Evolutionary conservation across 495 filamentous ascomycete genomes (phyloP).

Genomic region (Sphaerosporella brunnea): DNA sequence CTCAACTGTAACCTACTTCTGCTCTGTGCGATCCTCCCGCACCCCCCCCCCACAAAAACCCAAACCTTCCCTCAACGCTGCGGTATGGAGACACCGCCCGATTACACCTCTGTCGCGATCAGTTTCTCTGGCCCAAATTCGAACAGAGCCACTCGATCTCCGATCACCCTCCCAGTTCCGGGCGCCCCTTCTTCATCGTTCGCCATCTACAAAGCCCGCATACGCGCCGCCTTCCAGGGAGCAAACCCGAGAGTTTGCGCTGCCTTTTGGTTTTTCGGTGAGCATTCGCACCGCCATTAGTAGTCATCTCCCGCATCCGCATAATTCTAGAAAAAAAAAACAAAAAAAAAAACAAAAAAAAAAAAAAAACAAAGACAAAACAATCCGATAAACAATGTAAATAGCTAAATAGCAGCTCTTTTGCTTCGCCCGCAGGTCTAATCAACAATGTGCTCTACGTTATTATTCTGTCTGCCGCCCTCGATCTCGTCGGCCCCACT

Average conservation of each 20-base stretch:
- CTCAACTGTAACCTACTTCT: no score
- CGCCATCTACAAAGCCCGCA: constrained; percentile 45
- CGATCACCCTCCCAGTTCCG: constrained; percentile 47
- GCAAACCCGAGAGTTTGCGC: constrained; percentile 54
- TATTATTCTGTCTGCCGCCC: constrained; percentile 85
- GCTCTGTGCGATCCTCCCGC: not conserved
- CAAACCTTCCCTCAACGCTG: not conserved
- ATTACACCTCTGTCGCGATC: not conserved
- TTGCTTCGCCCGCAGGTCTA: constrained; percentile 39
- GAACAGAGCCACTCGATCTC: constrained; percentile 25
- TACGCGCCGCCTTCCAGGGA: constrained; percentile 44
- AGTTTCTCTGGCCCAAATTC: not conserved
- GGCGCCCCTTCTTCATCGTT: constrained; percentile 60
- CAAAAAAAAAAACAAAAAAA: not conserved
- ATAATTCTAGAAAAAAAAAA: not conserved
- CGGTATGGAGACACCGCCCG: constrained; percentile 1
- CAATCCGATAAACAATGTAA: not conserved
- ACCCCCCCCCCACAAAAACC: not conserved
- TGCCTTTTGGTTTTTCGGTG: constrained; percentile 91
- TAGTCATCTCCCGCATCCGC: not conserved
- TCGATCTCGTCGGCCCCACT: constrained; percentile 73
- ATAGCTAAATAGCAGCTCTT: no score
- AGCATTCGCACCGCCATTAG: constrained; percentile 10
- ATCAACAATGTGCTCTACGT: constrained; percentile 98
- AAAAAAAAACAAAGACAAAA: not conserved